phyloP scores from a whole-genome alignment of 306 rosid species.

The Vigna hirtella region DNA sequence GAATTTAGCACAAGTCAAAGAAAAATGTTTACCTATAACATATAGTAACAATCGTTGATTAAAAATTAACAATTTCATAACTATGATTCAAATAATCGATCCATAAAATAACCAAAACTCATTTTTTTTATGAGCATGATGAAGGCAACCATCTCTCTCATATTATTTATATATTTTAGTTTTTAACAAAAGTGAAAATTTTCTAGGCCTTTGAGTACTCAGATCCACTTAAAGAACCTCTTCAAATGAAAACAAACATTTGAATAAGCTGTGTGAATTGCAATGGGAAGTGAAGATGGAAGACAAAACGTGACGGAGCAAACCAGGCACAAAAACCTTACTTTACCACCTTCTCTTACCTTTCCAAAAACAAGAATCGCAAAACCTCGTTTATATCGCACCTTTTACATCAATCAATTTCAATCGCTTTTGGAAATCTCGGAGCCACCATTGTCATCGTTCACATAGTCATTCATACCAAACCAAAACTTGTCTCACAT shows the following conservation, averaged over 20 bases:
- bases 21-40: no score
- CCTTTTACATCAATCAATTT: conserved; percentile 33
- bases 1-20: no score
- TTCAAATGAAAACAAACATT: background rate
- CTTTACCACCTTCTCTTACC: background rate
- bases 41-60: no score
- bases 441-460: conserved; percentile 43
- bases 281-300: conserved; percentile 3
- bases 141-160: no score
- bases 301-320: conserved; percentile 42
- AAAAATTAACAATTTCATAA: no score
- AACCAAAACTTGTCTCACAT: conserved; percentile 13
- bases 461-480: conserved; percentile 9
- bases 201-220: background rate
- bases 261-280: background rate
- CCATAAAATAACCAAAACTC: no score
- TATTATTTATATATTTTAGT: background rate
- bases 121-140: no score
- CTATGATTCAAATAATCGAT: no score
- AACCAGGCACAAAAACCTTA: background rate
- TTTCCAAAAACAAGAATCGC: conserved; percentile 38
- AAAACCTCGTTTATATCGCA: conserved; percentile 46
- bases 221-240: background rate
- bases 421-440: conserved; percentile 48
- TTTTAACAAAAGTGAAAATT: background rate